These are phyloP conservation scores for Amanita brunnescens DNA, from an alignment of 768 basidiomycete species.

Conservation along the genomic window DNA sequence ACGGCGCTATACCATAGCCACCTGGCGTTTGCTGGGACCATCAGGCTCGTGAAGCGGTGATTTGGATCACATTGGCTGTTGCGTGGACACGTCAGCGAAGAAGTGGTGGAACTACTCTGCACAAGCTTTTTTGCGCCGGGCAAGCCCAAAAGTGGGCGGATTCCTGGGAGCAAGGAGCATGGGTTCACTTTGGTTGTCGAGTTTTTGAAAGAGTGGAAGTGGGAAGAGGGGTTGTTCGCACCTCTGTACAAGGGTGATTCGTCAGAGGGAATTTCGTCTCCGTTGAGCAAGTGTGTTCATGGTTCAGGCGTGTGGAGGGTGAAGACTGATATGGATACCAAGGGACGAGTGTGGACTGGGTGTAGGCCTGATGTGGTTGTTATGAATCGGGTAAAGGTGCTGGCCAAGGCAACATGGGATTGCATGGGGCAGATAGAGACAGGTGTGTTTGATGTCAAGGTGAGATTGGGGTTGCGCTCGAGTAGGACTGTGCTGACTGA, in stretches of 20 bases:
- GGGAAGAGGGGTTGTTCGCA: slow-evolving; percentile 70
- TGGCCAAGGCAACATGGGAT: slow-evolving; percentile 71
- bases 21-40: slow-evolving; percentile 75
- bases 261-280: slow-evolving; percentile 13
- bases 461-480: too few relatives aligned
- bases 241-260: slow-evolving; percentile 47
- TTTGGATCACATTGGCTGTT: slow-evolving; percentile 86
- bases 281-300: background rate
- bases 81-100: slow-evolving; percentile 58
- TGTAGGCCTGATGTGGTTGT: slow-evolving; percentile 61
- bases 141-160: slow-evolving; percentile 22
- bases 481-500: too few relatives aligned
- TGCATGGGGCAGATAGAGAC: slow-evolving; percentile 44
- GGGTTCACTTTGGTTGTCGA: slow-evolving; percentile 72
- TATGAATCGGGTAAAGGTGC: slow-evolving; percentile 58
- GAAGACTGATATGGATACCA: slow-evolving; percentile 66
- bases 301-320: slow-evolving; percentile 59
- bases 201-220: slow-evolving; percentile 77
- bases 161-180: slow-evolving; percentile 70
- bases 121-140: slow-evolving; percentile 76
- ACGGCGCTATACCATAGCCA: slow-evolving; percentile 72
- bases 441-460: slow-evolving; percentile 45
- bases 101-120: too few relatives aligned
- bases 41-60: slow-evolving; percentile 90
- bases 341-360: slow-evolving; percentile 71